Conservation (phyloP, 202 grass and related monocot genomes). For the Digitaria exilis region DNA sequence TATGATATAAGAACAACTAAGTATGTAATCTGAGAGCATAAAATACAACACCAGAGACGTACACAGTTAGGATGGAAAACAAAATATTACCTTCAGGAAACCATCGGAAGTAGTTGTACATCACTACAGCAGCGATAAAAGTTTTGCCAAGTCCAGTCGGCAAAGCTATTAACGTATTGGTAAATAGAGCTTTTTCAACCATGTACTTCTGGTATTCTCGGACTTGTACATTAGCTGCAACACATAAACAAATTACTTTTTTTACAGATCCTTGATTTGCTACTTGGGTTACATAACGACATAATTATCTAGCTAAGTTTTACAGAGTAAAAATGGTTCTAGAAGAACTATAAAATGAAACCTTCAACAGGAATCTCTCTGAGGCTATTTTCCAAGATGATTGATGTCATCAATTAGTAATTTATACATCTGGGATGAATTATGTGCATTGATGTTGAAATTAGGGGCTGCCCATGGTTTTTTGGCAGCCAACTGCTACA, state of each 20-base stretch:
- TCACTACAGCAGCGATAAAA: constrained; percentile 94
- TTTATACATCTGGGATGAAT: constrained; percentile 18
- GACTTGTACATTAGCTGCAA: constrained; percentile 74
- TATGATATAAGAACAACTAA: constrained; percentile 30
- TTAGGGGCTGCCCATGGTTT: neutral
- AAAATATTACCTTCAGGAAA: constrained; percentile 83
- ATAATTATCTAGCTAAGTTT: neutral
- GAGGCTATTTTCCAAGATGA: constrained; percentile 3
- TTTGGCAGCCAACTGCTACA: neutral
- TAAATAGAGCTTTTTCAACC: constrained; percentile 79
- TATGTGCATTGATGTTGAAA: neutral
- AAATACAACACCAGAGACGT: constrained; percentile 23
- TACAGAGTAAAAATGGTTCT: constrained; percentile 19
- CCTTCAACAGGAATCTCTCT: neutral
- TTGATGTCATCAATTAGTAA: neutral
- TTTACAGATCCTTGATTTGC: constrained; percentile 7
- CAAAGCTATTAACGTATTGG: constrained; percentile 89
- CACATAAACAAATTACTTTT: neutral
- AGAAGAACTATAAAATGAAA: constrained; percentile 34
- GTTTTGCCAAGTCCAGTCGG: constrained; percentile 98
- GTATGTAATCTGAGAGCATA: constrained; percentile 12
- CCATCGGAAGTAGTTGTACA: constrained; percentile 99
- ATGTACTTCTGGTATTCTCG: constrained; percentile 71
- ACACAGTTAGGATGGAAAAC: neutral
- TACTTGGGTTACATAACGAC: constrained; percentile 10